Conservation (phyloP, 805 yeast species). For the Ogataea populi-albae region DNA sequence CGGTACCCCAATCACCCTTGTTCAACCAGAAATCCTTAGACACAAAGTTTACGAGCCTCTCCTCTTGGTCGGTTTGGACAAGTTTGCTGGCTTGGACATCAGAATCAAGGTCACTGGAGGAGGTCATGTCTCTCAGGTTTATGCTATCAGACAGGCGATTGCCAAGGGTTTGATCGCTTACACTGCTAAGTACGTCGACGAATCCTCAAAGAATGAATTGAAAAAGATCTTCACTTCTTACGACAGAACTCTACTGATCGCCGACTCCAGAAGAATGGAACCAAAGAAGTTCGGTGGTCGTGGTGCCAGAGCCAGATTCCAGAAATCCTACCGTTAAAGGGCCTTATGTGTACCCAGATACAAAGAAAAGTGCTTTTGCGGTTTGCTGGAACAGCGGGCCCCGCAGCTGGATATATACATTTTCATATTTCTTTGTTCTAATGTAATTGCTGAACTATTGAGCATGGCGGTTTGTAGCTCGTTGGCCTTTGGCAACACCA, state of each 20-base stretch:
- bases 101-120: slow-evolving; percentile 99
- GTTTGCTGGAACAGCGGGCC: neutral
- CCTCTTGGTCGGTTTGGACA: slow-evolving; percentile 96
- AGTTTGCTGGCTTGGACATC: slow-evolving; percentile 97
- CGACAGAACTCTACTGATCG: slow-evolving; percentile 99
- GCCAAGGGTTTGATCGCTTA: slow-evolving; percentile 99
- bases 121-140: slow-evolving; percentile 99
- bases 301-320: slow-evolving; percentile 99
- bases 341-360: neutral
- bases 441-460: slow-evolving; percentile 2
- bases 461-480: too few species aligned
- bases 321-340: slow-evolving; percentile 98
- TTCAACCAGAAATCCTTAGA: slow-evolving; percentile 98
- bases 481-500: too few species aligned
- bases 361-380: too few species aligned
- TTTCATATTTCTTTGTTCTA: slow-evolving; percentile 2
- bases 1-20: slow-evolving; percentile 99
- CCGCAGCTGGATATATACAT: too few species aligned
- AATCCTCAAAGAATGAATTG: slow-evolving; percentile 98
- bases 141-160: slow-evolving; percentile 99
- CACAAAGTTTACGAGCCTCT: slow-evolving; percentile 99
- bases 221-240: slow-evolving; percentile 96
- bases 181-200: slow-evolving; percentile 99
- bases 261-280: slow-evolving; percentile 99
- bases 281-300: slow-evolving; percentile 99